Conservation (phyloP, 352 stramenopile species). For the Pythium phragmitis region DNA sequence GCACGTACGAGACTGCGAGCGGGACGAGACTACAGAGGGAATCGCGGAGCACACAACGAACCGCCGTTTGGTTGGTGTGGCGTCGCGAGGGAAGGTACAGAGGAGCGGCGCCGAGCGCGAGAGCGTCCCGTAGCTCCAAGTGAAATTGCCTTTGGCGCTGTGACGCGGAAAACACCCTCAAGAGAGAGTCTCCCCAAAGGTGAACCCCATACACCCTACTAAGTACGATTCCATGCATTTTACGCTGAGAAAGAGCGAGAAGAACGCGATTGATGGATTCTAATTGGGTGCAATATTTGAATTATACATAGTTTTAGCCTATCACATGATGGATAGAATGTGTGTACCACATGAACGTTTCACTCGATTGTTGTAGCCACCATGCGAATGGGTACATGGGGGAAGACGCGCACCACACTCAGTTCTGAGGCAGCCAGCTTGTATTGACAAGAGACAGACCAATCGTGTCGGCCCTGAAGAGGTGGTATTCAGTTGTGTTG, state of each 20-base stretch:
- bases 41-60: conserved; percentile 10
- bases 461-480: neutral
- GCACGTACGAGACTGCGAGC: neutral
- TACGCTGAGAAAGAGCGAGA: neutral
- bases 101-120: neutral
- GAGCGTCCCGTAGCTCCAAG: neutral
- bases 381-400: neutral
- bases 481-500: too few species aligned
- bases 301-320: conserved; percentile 4
- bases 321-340: neutral
- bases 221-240: conserved; percentile 2
- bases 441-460: neutral
- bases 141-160: neutral
- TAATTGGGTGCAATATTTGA: conserved; percentile 14
- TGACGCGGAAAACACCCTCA: neutral
- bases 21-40: conserved; percentile 16
- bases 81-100: neutral
- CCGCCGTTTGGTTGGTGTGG: neutral
- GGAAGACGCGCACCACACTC: too few species aligned
- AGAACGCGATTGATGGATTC: neutral
- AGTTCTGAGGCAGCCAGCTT: neutral
- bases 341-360: conserved; percentile 11
- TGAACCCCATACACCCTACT: neutral
- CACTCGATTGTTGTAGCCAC: neutral
- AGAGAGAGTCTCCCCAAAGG: neutral